These are phyloP conservation scores for Comarum palustre DNA, from an alignment of 306 rosid genomes.

Conservation along the genomic window DNA sequence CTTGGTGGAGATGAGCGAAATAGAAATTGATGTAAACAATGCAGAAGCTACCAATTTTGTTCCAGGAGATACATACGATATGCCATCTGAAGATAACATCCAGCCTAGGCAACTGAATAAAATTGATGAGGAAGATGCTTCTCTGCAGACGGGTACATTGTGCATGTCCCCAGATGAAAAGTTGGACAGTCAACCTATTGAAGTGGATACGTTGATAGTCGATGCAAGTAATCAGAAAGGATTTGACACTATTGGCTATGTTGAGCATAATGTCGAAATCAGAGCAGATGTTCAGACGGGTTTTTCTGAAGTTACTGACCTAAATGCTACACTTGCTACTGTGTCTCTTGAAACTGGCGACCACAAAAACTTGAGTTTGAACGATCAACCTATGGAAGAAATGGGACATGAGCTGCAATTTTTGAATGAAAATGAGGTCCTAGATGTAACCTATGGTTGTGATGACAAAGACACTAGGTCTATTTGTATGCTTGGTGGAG, in stretches of 20 bases:
- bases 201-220: constrained; percentile 34
- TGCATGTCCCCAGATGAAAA: constrained; percentile 41
- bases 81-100: constrained; percentile 30
- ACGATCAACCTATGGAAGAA: constrained; percentile 39
- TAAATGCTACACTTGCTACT: constrained; percentile 36
- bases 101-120: constrained; percentile 35
- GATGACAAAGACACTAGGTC: constrained; percentile 47
- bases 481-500: constrained; percentile 36
- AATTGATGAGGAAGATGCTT: constrained; percentile 43
- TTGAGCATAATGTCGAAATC: constrained; percentile 36
- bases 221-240: constrained; percentile 31
- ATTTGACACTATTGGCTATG: constrained; percentile 34
- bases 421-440: constrained; percentile 46
- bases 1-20: constrained; percentile 31
- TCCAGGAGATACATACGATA: constrained; percentile 30
- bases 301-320: constrained; percentile 34
- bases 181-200: constrained; percentile 41
- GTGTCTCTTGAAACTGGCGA: constrained; percentile 43
- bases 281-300: constrained; percentile 36
- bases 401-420: constrained; percentile 35
- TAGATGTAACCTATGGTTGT: constrained; percentile 40
- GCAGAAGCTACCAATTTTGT: constrained; percentile 37
- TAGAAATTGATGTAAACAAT: constrained; percentile 40
- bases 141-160: constrained; percentile 35
- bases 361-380: constrained; percentile 33